These are phyloP conservation scores for Lactifluus volemus DNA, from an alignment of 768 basidiomycete species.

Conservation along the genomic window DNA sequence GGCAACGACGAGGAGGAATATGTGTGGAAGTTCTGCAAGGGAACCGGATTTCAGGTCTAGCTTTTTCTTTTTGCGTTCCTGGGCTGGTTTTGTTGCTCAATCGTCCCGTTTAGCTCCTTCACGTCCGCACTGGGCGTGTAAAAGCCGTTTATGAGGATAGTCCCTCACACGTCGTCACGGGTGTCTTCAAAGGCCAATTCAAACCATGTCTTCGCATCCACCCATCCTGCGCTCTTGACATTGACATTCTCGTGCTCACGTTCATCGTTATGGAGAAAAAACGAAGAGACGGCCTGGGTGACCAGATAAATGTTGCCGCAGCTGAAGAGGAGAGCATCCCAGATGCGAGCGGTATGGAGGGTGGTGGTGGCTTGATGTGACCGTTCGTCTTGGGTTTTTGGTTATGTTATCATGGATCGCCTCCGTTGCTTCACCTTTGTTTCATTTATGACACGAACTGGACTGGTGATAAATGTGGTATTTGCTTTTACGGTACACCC, in stretches of 20 bases:
- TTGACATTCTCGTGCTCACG: constrained; percentile 45
- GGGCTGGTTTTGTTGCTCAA: not conserved
- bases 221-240: constrained; percentile 35
- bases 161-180: constrained; percentile 30
- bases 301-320: constrained; percentile 18
- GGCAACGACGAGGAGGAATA: constrained; percentile 20
- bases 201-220: constrained; percentile 40
- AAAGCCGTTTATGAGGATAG: constrained; percentile 17
- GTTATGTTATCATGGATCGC: not conserved
- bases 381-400: not conserved
- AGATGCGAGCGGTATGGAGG: constrained; percentile 23
- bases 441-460: not conserved
- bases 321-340: constrained; percentile 18
- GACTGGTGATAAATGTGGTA: not conserved
- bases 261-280: constrained; percentile 51
- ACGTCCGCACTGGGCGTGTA: constrained; percentile 13
- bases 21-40: constrained; percentile 17
- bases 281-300: constrained; percentile 31
- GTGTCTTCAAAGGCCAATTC: constrained; percentile 40
- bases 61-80: not conserved
- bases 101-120: constrained; percentile 8
- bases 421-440: not conserved
- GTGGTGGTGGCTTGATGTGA: constrained; percentile 20
- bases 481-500: not conserved
- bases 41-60: constrained; percentile 16